These are phyloP conservation scores for Diatrype stigma DNA, from an alignment of 2,329 filamentous ascomycete genomes.

Conservation along the genomic window DNA sequence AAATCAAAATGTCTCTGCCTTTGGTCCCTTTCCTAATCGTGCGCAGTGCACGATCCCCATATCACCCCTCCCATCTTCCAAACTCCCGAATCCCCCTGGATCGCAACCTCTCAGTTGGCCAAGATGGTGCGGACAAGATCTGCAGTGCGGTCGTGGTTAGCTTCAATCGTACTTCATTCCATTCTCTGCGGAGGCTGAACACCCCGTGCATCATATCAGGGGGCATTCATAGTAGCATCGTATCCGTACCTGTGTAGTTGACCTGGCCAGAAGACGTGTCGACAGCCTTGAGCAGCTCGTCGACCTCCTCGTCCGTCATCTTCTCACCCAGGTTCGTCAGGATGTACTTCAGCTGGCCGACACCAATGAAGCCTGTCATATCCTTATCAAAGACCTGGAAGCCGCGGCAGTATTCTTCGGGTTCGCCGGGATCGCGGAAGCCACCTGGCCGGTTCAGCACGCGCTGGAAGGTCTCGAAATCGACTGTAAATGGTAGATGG, in stretches of 20 bases:
- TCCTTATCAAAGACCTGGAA: slow-evolving; percentile 99
- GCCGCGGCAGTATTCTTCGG: slow-evolving; percentile 95
- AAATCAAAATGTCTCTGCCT: neutral
- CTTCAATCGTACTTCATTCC: neutral
- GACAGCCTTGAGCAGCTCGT: slow-evolving; percentile 96
- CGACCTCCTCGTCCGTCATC: slow-evolving; percentile 98
- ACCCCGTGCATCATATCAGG: too few relatives aligned
- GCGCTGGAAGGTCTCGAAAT: slow-evolving; percentile 96
- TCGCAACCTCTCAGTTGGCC: slow-evolving; percentile 58
- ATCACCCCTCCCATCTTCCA: slow-evolving; percentile 2
- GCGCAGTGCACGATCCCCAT: slow-evolving; percentile 2
- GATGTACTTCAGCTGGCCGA: slow-evolving; percentile 96
- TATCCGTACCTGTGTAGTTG: slow-evolving; percentile 80
- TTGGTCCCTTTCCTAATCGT: neutral
- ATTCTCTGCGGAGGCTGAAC: too few relatives aligned
- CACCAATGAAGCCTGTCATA: slow-evolving; percentile 95
- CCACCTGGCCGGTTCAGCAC: slow-evolving; percentile 95
- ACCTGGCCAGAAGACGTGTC: slow-evolving; percentile 95
- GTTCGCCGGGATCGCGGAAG: slow-evolving; percentile 96
- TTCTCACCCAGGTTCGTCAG: slow-evolving; percentile 98
- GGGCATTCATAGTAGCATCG: too few relatives aligned
- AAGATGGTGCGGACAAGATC: slow-evolving; percentile 84
- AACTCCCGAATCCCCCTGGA: slow-evolving; percentile 18
- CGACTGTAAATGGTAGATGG: slow-evolving; percentile 55
- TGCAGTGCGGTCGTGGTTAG: slow-evolving; percentile 29